Evolutionary conservation across 176 grass and related monocot genomes (phyloP).

Genomic region (Stipa capillata): DNA sequence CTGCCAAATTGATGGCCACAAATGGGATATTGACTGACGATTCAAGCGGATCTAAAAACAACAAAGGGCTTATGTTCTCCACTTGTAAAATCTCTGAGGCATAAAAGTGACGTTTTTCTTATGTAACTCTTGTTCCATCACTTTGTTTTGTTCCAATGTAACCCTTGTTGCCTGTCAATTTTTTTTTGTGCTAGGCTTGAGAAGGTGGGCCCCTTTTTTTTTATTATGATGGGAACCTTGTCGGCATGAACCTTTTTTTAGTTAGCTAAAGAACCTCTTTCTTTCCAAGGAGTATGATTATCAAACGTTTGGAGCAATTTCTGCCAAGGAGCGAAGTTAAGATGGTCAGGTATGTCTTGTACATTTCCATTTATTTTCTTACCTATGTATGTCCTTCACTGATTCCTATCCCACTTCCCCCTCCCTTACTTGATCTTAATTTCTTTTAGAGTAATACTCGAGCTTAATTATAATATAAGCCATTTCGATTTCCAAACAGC

Average conservation of each 20-base stretch:
- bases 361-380: not conserved
- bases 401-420: not conserved
- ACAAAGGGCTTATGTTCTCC: not conserved
- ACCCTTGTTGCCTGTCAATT: not conserved
- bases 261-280: not conserved
- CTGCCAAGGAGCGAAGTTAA: not conserved
- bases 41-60: not conserved
- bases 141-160: not conserved
- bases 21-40: not conserved
- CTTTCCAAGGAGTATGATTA: not conserved
- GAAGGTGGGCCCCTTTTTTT: not conserved
- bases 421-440: not conserved
- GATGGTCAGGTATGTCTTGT: not conserved
- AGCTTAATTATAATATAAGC: not conserved
- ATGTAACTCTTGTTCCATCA: not conserved
- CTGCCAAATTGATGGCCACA: not conserved
- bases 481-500: not conserved
- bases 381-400: not conserved
- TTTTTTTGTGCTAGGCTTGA: not conserved
- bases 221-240: not conserved
- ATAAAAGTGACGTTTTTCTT: not conserved
- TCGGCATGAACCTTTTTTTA: not conserved
- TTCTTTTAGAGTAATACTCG: not conserved
- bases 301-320: not conserved
- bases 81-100: not conserved